Evolutionary conservation across 2,329 filamentous ascomycete species (phyloP), one percentile per base, ranked within the genome.

Genomic region (Cladosporium sp.): DNA sequence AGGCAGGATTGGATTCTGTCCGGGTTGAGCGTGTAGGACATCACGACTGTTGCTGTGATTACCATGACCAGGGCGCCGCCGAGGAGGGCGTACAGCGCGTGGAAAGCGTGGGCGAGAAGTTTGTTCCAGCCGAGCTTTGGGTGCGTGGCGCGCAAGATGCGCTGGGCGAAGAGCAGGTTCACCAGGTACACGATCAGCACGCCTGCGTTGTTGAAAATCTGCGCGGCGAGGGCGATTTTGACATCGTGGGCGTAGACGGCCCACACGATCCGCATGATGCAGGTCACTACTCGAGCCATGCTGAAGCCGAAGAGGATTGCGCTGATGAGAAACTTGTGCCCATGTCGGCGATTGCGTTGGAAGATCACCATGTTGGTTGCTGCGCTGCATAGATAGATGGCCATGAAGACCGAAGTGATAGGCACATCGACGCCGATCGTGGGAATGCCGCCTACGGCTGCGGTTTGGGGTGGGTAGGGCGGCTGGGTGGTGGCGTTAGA

Each of bases 301-400:
- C 70, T 73, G 60, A 76, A 75, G 2, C 65, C 64, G 44, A 74
- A 74, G 2, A 75, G 60, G 52, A 72, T 59, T 11, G 60, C 55
- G 33, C 64, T 70, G 49, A 73, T 61, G 7, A 74, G 38, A 49
- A 76, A 76, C 19, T 72, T 72, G 57, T 75, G 71, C 1, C 64
- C 65, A 48, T 62, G 59, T 32, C 61, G 57, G 49, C 53, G 61
- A 56, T 76, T 75, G 31, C 59, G 55, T 56, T 67, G 66, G 53
- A 74, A 70, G 32, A 72, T 70, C 3, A 63, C 66, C 68, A 74
- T 73, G 56, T 76, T 70, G 5, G 62, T 60, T 7, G 61, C 61
- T 4, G 70, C 73, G n/a, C 64, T 67, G 44, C 63, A 40, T 33
- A 74, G 56, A 60, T 68, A 76, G n/a, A 76, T 60, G 18, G 64